Percentiles rank a stretch among this genome's conserved stretches.
Evolutionary conservation across 805 yeast species (phyloP).

Genomic region (Candida sithepensis): DNA sequence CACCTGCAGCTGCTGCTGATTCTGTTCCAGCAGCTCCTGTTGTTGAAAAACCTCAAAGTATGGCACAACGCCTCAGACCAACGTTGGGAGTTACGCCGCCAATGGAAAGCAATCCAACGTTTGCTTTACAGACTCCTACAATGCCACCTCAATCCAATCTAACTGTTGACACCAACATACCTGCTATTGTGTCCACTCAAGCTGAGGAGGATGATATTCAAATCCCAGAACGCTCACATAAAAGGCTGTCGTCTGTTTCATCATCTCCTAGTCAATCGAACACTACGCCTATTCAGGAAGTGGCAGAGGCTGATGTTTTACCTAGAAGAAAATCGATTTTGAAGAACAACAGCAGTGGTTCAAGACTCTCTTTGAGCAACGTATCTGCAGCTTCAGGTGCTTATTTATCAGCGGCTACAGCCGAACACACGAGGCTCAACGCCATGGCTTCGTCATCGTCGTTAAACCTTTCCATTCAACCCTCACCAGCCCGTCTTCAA

Average conservation of each 20-base stretch:
- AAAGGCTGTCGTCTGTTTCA: slow-evolving; percentile 19
- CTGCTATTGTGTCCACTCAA: slow-evolving; percentile 11
- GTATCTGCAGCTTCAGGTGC: slow-evolving; percentile 55
- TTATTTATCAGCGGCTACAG: slow-evolving; percentile 66
- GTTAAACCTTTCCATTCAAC: slow-evolving; percentile 25
- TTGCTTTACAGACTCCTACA: slow-evolving; percentile 3
- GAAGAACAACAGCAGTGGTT: slow-evolving; percentile 31
- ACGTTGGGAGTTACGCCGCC: slow-evolving; percentile 29
- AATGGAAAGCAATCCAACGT: slow-evolving; percentile 4
- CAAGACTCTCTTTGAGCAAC: slow-evolving; percentile 16
- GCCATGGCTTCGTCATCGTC: slow-evolving; percentile 48
- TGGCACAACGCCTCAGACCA: slow-evolving; percentile 48
- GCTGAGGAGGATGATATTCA: slow-evolving; percentile 7
- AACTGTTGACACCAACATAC: neutral
- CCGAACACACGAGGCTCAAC: slow-evolving; percentile 73
- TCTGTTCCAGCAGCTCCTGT: neutral
- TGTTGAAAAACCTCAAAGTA: slow-evolving; percentile 19
- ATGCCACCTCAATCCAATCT: neutral
- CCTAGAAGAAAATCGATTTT: slow-evolving; percentile 44
- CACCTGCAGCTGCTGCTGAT: neutral
- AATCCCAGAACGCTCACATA: slow-evolving; percentile 34
- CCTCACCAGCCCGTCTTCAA: slow-evolving; percentile 6
- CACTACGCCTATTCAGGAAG: neutral
- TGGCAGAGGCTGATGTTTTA: neutral
- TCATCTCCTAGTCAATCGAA: slow-evolving; percentile 5